Evolutionary conservation across 2,329 filamentous ascomycete species (phyloP), one percentile per base, ranked within the genome.

Genomic region (Ophiostoma populinum): DNA sequence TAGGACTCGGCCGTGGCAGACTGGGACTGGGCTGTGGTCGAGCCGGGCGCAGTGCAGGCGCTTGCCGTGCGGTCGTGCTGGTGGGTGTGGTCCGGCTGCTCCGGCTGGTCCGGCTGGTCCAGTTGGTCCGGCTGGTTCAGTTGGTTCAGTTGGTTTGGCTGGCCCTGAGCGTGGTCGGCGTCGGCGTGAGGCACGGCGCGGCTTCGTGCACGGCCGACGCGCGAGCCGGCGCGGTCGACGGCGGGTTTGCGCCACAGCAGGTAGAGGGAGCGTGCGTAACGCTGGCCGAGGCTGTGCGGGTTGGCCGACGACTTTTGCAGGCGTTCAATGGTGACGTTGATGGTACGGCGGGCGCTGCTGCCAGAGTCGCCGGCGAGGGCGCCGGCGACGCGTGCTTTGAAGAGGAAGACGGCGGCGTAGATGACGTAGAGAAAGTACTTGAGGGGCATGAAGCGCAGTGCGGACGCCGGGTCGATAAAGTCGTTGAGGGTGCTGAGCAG

Each of bases 331-430:
- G 70, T 71, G 38, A 63, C 63, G 26, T 60, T 59, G 29, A 77
- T 68, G 38, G 73, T 59, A 21, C 64, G 61, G 15, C 65, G 65
- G 7, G 76, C 63, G 9, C 60, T 60, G n/a, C 58, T 55, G 45
- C 68, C 61, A 38, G 70, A 67, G 24, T 62, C 57, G 12, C 57
- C 55, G n/a, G 56, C 59, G 47, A 75, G 63, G 21, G 71, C 68
- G 5, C 69, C 69, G 11, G 71, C 71, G 2, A 67, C 64, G 24
- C 67, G 61, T 6, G 66, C 67, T 54, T 77, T 76, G 55, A 75
- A 76, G 5, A 76, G 49, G 42, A 76, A 76, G 2, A 75, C 70
- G 2, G 71, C 70, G 1, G 67, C 68, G 47, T 76, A 75, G 17
- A 75, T 75, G 2, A 58, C 62, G 40, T 63, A 76, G 20, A 77